These are phyloP conservation scores for Pythium guiyangense DNA, from an alignment of 352 stramenopile species.

Conservation along the genomic window DNA sequence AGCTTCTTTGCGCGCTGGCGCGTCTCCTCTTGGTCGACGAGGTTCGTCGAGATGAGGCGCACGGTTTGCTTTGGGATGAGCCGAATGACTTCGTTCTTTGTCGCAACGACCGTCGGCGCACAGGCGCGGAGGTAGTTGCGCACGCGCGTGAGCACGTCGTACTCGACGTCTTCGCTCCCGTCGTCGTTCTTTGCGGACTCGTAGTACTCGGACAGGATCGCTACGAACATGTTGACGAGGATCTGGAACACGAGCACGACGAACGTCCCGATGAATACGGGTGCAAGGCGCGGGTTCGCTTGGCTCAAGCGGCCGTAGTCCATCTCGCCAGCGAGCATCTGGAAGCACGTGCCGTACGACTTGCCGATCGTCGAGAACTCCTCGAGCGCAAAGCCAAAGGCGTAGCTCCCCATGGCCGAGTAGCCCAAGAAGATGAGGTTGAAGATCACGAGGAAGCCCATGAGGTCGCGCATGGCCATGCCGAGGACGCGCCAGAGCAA, in stretches of 20 bases:
- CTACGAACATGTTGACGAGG: constrained; percentile 89
- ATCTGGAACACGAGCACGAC: constrained; percentile 86
- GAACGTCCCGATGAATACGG: constrained; percentile 82
- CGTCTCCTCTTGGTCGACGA: constrained; percentile 83
- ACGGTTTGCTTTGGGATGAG: constrained; percentile 72
- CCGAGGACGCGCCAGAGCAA: constrained; percentile 80
- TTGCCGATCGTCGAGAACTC: constrained; percentile 82
- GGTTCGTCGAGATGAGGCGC: constrained; percentile 82
- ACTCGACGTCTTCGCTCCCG: constrained; percentile 70
- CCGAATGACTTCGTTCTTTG: constrained; percentile 73
- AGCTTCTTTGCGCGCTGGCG: constrained; percentile 76
- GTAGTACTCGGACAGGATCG: constrained; percentile 87
- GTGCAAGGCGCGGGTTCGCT: constrained; percentile 74
- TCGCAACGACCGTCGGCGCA: constrained; percentile 72
- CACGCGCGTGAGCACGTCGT: constrained; percentile 80
- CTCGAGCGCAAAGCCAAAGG: constrained; percentile 77
- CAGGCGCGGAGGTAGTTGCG: constrained; percentile 72
- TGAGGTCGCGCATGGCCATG: constrained; percentile 81
- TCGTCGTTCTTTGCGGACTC: constrained; percentile 80
- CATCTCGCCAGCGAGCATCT: constrained; percentile 84
- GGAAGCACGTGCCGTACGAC: constrained; percentile 83
- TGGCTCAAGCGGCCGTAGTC: constrained; percentile 73
- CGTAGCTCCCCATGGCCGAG: constrained; percentile 79
- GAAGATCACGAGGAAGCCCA: constrained; percentile 88
- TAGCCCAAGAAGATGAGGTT: constrained; percentile 86